Percentiles rank a stretch among this genome's conserved stretches.
Conservation (phyloP, 2,329 filamentous ascomycete species). For the Cladophialophora carrionii region DNA sequence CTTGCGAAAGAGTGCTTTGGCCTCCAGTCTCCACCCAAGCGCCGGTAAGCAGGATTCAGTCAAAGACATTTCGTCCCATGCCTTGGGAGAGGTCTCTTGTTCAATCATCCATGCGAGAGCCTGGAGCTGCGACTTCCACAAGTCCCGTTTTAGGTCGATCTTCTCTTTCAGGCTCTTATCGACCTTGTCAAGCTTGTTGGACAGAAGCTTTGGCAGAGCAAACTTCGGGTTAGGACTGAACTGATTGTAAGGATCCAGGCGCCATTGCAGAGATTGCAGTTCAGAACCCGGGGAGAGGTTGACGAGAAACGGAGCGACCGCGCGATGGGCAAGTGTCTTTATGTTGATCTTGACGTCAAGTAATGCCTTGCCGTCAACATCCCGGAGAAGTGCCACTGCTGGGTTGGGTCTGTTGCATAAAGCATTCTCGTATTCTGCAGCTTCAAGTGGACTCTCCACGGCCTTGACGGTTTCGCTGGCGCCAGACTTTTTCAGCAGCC, state of each 20-base stretch:
- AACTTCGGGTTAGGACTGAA: conserved; percentile 21
- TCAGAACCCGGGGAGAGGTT: conserved; percentile 24
- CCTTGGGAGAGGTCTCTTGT: conserved; percentile 53
- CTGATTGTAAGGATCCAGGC: conserved; percentile 34
- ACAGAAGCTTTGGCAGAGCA: conserved; percentile 13
- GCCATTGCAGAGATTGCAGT: conserved; percentile 18
- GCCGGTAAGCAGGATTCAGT: conserved; percentile 58
- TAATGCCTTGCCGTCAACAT: conserved; percentile 7
- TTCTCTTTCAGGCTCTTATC: background rate
- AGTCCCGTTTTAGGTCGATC: conserved; percentile 21
- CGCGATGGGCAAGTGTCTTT: conserved; percentile 50
- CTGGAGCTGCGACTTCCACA: conserved; percentile 58
- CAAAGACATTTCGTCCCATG: conserved; percentile 58
- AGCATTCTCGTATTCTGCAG: conserved; percentile 55
- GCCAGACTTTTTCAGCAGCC: conserved; percentile 32
- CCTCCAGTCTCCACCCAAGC: conserved; percentile 63
- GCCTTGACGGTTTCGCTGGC: conserved; percentile 44
- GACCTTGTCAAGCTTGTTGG: conserved; percentile 11
- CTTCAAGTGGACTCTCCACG: conserved; percentile 57
- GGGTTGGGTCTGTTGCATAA: conserved; percentile 54
- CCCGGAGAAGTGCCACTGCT: conserved; percentile 45
- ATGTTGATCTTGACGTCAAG: conserved; percentile 48
- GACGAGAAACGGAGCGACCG: conserved; percentile 42
- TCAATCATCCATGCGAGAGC: conserved; percentile 63
- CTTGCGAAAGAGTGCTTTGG: conserved; percentile 41